Evolutionary conservation across 2,329 filamentous ascomycete genomes (phyloP), one percentile per base, ranked within the genome.

Genomic region (Penicillium sp.): DNA sequence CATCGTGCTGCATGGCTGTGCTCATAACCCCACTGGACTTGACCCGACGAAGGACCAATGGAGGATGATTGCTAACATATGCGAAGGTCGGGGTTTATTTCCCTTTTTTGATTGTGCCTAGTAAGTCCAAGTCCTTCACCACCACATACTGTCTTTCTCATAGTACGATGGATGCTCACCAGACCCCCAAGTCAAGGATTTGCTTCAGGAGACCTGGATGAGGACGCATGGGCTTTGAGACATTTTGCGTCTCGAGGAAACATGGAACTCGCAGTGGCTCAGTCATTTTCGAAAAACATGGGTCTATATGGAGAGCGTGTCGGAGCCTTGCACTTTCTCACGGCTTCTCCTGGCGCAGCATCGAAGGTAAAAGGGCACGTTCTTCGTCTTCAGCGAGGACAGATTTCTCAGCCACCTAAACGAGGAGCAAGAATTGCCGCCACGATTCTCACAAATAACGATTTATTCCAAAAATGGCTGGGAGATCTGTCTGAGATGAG

Each of bases 221-320:
- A 51, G 28, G 48, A 51, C 8, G 48, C 48, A 1, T 51, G 48
- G 48, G 48, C 48, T 9, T 26, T 51, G 21, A 44, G 39, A 26
- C 40, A 51, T n/a, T 51, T 51, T 34, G 21, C 40, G 3, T 44
- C 19, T 5, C 48, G 29, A 6, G 39, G 16, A 24, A 48, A 7
- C 16, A 18, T 51, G 29, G 48, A 51, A 10, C 37, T 51, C 3
- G 48, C 39, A 13, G 48, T 26, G 3, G 48, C 48, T 2, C 48
- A 51, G 24, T 51, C 48, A 3, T 51, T 51, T 14, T 51, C 48
- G 3, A 51, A 51, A 19, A 51, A 46, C 16, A 46, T 52, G 42
- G 49, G 49, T 28, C 42, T 52, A 4, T 46, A 52, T 23, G 40
- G 40, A 19, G 48, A 51, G 29, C 39, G 48, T n/a, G 48, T 51